Conservation (phyloP, 2,329 filamentous ascomycete genomes). For the Monilinia polystroma region DNA sequence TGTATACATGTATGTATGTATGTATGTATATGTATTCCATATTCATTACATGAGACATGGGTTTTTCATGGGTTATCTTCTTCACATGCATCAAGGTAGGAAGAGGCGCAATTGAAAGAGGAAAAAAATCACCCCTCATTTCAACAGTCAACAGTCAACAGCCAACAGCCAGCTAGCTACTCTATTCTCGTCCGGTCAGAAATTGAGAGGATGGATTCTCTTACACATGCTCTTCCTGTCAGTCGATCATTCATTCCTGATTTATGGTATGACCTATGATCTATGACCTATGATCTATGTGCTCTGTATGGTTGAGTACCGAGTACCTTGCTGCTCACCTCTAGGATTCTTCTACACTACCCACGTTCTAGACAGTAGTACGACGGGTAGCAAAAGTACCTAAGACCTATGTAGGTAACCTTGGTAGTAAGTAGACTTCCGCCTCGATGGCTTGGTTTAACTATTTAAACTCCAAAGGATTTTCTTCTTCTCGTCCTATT, state of each 20-base stretch:
- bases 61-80: background rate
- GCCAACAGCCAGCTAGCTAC: too few species aligned
- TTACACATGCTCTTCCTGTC: background rate
- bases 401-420: background rate
- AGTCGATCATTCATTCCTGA: too few species aligned
- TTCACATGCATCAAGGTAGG: background rate
- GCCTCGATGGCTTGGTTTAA: too few species aligned
- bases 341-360: background rate
- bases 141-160: too few species aligned
- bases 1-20: too few species aligned
- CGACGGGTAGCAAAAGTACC: background rate
- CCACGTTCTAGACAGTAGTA: slow-evolving; percentile 2
- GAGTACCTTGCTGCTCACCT: background rate
- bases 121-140: background rate
- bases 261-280: too few species aligned
- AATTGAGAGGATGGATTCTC: background rate
- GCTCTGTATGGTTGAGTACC: too few species aligned
- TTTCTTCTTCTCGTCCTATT: slow-evolving; percentile 2
- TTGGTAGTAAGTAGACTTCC: background rate
- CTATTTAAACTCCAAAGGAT: background rate
- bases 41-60: background rate
- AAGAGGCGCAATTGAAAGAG: background rate
- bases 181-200: background rate
- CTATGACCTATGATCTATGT: too few species aligned
- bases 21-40: background rate